Base-by-base conservation (phyloP, 192 early-diverging fungal genomes). In the Backusella morwellensis region DNA sequence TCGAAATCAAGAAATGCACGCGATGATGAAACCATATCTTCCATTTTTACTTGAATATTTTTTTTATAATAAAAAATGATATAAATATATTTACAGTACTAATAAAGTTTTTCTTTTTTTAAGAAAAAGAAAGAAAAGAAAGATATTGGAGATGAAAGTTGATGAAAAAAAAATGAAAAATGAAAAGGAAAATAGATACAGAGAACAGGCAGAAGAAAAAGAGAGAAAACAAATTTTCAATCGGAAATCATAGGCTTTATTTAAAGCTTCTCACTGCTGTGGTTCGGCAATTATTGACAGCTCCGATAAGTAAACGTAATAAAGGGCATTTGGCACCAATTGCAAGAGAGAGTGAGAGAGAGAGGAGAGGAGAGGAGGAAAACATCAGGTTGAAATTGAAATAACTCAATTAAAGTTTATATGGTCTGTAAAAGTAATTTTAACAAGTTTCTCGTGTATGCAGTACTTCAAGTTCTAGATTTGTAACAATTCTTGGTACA, bases 1-100 rank as follows among this genome's bases (percentile, higher is more conserved):
- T 70, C 68, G 38, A 70, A 70, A 23, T 70, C 68, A 70, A 70
- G 68, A 70, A 70, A 70, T 70, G 35, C 19, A 38, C 21, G 38
- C 11, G 35, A 26, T 70, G 68, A 38, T 40, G 38, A 29, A 23
- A 41, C 8, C 38, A 36, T 70, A 38, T 70, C 68, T 70, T 8
- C 56, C 56, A 63, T 63, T 63, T 12, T 29, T 63, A 11, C 21
- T 63, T 12, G 4, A 12, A 11, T 14, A 0, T 26, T 12, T 29
- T 63, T 14, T 63, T 63, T 63, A 14, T 21, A 63, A 23, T 29
- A 59, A 29, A 11, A 63, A 63, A 63, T 23, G 12, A 29, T 4
- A 63, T 14, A 29, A 63, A 63, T 63, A 29, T 63, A 63, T 26
- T 23, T 63, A 63, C 56, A 63, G 56, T 63, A 14, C 29, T 63